Evolutionary conservation across 2,329 filamentous ascomycete genomes (phyloP), one percentile per base, ranked within the genome.

Genomic region (Erysiphe pulchra): DNA sequence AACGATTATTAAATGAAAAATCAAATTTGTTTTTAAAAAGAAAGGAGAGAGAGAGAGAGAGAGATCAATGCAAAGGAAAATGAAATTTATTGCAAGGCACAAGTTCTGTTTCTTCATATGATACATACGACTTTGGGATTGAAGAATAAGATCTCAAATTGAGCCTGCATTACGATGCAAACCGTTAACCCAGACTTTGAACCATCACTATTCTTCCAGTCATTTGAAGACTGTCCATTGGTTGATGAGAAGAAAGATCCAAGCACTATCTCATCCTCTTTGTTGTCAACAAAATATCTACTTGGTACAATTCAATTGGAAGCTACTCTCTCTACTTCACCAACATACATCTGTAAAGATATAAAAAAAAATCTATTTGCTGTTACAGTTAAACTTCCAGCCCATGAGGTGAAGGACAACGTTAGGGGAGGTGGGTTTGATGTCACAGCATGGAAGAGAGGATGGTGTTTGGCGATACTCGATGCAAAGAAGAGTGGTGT

Each of bases 201-300:
- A 24, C 20, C 38, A 24, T 24, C 38, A 11, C 38, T 18, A 18
- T 24, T 17, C 16, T 41, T 41, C 13, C 38, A n/a, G 7, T 41
- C 16, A n/a, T 41, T 41, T 24, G 20, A n/a, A 10, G 38, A 41
- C 16, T 41, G 38, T 13, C 38, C 38, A 4, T 24, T 41, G 8
- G 17, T 11, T 41, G 11, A 24, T 24, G 38, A 41, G 9, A 14
- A 17, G 7, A n/a, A 7, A 14, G 17, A 5, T 13, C 14, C 12
- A 37, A 8, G 81, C 81, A 0, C 17, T 6, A 11, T 14, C 17
- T 17, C 14, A 17, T 16, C 37, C 10, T 38, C 40, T 43, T 53
- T 28, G 8, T 7, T 7, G 8, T 28, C 24, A 28, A 28, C 4
- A 8, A 28, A 9, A 28, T 28, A 50, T 42, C 49, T 57, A 12